Evolutionary conservation across 176 grass and related monocot genomes (phyloP), one percentile per base, ranked within the genome.

Genomic region (Themeda triandra): DNA sequence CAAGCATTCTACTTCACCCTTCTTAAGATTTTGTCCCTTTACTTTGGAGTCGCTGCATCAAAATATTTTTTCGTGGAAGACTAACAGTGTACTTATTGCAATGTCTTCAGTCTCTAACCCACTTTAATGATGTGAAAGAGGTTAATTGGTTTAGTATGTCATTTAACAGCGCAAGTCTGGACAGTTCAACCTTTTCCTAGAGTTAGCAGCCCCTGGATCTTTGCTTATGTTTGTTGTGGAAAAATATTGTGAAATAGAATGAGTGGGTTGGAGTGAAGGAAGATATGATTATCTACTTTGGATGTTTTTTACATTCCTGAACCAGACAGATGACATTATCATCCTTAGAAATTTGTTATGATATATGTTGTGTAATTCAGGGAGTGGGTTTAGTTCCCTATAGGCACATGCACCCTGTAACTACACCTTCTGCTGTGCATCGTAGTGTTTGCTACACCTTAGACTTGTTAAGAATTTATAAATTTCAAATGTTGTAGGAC

Each of bases 241-340:
- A 19, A 80, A 48, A 32, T 32, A 45, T 45, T 48, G 10, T 66
- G 19, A 30, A 67, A 80, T 49, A 24, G 6, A 67, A 33, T 32
- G 6, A 49, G 27, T 44, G 21, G 29, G 63, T 73, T 53, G 8
- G 78, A 40, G 11, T 65, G 45, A 39, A 73, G 54, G 65, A 33
- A 78, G 63, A 14, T 28, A 60, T 60, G 56, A 60, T 58, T 60
- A 24, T 59, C 36, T 27, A 4, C 27, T 73, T 80, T 59, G 59
- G 30, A 35, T 75, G 10, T 68, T 68, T 63, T 70, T 66, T 69
- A 75, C 59, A 80, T 80, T 36, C 65, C 35, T 62, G 33, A 74
- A 53, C 17, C 25, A 59, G 49, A 56, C 58, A 25, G 60, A 51
- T 6, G 23, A 6, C 19, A 29, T 31, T 42, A 44, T 21, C 60